A percentile compares a stretch with the other conserved stretches of the same genome.
These are phyloP conservation scores for Eremochloa ophiuroides DNA, from an alignment of 176 grass and related monocot genomes.

Conservation along the genomic window DNA sequence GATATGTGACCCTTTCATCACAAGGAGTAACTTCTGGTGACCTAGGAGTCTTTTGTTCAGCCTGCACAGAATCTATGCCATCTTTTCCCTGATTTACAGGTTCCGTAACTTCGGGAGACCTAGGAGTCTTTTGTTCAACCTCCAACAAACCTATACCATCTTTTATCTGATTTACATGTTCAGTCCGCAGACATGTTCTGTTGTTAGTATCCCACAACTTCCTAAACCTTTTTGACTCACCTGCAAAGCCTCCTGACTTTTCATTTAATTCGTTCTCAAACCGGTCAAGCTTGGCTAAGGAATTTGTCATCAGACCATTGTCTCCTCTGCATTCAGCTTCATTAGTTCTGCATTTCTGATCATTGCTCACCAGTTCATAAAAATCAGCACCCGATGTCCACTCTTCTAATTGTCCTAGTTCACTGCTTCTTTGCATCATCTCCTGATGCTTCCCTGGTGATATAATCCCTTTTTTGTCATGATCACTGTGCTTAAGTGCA, in stretches of 20 bases:
- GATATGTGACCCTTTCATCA: background rate
- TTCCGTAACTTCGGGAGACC: conserved; percentile 3
- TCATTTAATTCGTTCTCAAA: conserved; percentile 49
- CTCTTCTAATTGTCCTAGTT: conserved; percentile 53
- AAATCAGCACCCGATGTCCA: conserved; percentile 76
- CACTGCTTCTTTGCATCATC: conserved; percentile 23
- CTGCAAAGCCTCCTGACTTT: conserved; percentile 30
- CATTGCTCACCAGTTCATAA: conserved; percentile 53
- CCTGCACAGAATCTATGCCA: background rate
- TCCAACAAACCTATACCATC: conserved; percentile 2
- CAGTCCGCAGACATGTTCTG: conserved; percentile 14
- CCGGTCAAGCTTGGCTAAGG: conserved; percentile 17
- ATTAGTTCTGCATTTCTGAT: conserved; percentile 24
- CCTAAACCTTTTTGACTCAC: conserved; percentile 21
- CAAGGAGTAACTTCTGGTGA: conserved; percentile 2
- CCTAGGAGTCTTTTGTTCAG: conserved; percentile 16
- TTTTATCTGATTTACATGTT: conserved; percentile 30
- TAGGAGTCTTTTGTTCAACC: conserved; percentile 18
- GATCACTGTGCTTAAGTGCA: conserved; percentile 21
- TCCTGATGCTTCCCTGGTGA: conserved; percentile 34
- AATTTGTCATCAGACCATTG: conserved; percentile 24
- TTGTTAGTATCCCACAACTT: conserved; percentile 30
- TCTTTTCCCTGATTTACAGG: conserved; percentile 28
- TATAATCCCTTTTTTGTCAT: conserved; percentile 26
- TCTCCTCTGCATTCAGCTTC: conserved; percentile 19